Percentiles rank a stretch among this genome's conserved stretches.
Evolutionary conservation across 1,284 basidiomycete genomes (phyloP).

Genomic region (Sporisorium sorghi): DNA sequence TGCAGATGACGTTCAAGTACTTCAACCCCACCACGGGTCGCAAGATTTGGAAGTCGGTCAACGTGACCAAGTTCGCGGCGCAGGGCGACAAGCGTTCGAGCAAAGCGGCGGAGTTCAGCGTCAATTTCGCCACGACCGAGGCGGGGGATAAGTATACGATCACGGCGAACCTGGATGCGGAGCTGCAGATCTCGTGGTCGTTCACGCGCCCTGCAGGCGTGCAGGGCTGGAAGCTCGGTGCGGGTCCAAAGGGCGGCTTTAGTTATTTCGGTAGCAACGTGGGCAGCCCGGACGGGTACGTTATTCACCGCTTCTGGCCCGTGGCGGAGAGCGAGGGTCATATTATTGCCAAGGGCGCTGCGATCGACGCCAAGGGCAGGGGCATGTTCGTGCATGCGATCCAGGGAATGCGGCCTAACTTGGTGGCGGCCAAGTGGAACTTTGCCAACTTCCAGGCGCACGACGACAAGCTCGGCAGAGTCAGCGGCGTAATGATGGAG

Average conservation of each 20-base stretch:
- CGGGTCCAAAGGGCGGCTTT: slow-evolving; percentile 86
- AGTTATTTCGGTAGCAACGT: slow-evolving; percentile 81
- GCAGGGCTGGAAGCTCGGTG: slow-evolving; percentile 91
- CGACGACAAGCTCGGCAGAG: slow-evolving; percentile 73
- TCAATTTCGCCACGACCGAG: slow-evolving; percentile 75
- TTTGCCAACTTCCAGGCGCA: slow-evolving; percentile 83
- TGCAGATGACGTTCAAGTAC: slow-evolving; percentile 94
- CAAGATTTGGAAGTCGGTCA: slow-evolving; percentile 87
- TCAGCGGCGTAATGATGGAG: slow-evolving; percentile 88
- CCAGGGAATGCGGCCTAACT: slow-evolving; percentile 97
- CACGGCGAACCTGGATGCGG: slow-evolving; percentile 81
- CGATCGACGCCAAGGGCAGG: slow-evolving; percentile 78
- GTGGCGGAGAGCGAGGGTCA: slow-evolving; percentile 76
- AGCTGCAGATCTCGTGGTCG: slow-evolving; percentile 83
- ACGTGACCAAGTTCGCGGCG: slow-evolving; percentile 84
- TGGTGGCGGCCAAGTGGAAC: slow-evolving; percentile 94
- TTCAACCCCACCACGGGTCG: slow-evolving; percentile 82
- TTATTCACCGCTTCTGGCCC: slow-evolving; percentile 67
- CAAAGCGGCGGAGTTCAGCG: slow-evolving; percentile 89
- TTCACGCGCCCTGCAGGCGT: slow-evolving; percentile 78
- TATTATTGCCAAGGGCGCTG: slow-evolving; percentile 78
- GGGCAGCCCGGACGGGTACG: slow-evolving; percentile 58
- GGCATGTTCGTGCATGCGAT: slow-evolving; percentile 96
- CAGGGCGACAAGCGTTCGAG: slow-evolving; percentile 80
- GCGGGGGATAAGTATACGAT: slow-evolving; percentile 82